Evolutionary conservation across 345 rosid genomes (phyloP), one percentile per base, ranked within the genome.

Genomic region (Excoecaria cochinchinensis): DNA sequence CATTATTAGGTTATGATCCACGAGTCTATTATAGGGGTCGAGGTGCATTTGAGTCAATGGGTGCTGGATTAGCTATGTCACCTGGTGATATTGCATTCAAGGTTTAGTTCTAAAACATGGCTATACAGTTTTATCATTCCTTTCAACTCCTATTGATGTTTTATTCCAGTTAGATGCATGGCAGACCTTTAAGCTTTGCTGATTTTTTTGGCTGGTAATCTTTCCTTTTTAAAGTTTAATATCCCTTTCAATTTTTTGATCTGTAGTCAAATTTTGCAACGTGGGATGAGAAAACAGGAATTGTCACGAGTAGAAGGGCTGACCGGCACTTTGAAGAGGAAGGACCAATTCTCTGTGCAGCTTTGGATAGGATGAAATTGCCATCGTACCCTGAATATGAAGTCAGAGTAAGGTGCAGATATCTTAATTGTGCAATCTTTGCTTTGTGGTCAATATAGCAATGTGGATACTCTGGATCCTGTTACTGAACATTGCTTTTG

Each of bases 11-110:
- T 71, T 95, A 93, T 85, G 87, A 95, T 63, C 99, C 99, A 0
- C 85, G 92, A 82, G 95, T 91, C 11, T 95, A 95, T 81, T 93
- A 95, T 74, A 81, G 87, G 65, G 99, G 99, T 60, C 90, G 97
- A 71, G 99, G 99, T 38, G 97, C 99, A 0, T 93, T 93, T 70
- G 99, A 95, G 80, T 95, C 99, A 8, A 95, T 95, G 98, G 99
- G 98, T 70, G 96, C 97, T 46, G 98, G 98, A 17, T 83, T 93
- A 87, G 99, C 98, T 0, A 93, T 95, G 99, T 91, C 96, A 52
- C 97, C 96, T 3, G 99, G 99, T 25, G 96, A 95, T 85, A 90
- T 95, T 82, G 98, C 99, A 47, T 94, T 94, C 79, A 89, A 89
- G 84, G 91, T 86, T 55, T 55, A 17, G 24, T 55, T 55, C 59